Evolutionary conservation across 2,329 filamentous ascomycete genomes (phyloP).

Genomic region (Dothideomycetes sp.): DNA sequence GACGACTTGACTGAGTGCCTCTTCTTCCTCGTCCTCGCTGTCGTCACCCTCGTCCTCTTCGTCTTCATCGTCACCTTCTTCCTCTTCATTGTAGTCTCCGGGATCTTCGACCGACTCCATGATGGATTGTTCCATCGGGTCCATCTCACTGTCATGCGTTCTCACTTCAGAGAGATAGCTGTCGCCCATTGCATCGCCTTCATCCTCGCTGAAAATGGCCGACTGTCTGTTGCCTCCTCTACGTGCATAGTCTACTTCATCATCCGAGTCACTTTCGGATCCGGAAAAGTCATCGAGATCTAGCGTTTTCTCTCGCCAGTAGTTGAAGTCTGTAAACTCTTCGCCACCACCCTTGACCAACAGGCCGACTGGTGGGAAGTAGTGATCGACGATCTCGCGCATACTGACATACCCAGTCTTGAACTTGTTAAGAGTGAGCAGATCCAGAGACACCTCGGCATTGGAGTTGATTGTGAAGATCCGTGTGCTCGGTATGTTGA

Average conservation of each 20-base stretch:
- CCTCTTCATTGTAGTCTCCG: constrained; percentile 14
- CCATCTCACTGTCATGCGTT: constrained; percentile 31
- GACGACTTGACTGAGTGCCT: too few species aligned
- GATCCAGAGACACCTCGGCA: constrained; percentile 83
- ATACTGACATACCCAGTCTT: constrained; percentile 97
- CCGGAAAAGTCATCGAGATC: constrained; percentile 83
- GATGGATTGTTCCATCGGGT: constrained; percentile 34
- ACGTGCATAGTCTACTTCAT: constrained; percentile 10
- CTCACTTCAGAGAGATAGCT: constrained; percentile 16
- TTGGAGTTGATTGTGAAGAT: constrained; percentile 99
- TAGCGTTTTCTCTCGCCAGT: constrained; percentile 79
- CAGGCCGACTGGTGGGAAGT: constrained; percentile 84
- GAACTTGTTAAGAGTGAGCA: constrained; percentile 84
- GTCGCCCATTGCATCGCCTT: constrained; percentile 8
- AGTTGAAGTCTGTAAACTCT: constrained; percentile 93
- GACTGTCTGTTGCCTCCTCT: not conserved
- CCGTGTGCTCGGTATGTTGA: constrained; percentile 84
- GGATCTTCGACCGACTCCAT: constrained; percentile 39
- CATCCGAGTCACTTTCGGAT: constrained; percentile 54
- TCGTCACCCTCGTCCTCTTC: constrained; percentile 9
- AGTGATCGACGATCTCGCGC: constrained; percentile 94
- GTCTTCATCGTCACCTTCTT: constrained; percentile 11
- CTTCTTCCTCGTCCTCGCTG: constrained; percentile 7
- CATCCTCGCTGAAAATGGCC: constrained; percentile 10
- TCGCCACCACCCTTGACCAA: constrained; percentile 84